Percentiles rank a stretch among this genome's conserved stretches.
These are phyloP conservation scores for Nicotiana sylvestris DNA, from an alignment of 257 asterid genomes.

Conservation along the genomic window DNA sequence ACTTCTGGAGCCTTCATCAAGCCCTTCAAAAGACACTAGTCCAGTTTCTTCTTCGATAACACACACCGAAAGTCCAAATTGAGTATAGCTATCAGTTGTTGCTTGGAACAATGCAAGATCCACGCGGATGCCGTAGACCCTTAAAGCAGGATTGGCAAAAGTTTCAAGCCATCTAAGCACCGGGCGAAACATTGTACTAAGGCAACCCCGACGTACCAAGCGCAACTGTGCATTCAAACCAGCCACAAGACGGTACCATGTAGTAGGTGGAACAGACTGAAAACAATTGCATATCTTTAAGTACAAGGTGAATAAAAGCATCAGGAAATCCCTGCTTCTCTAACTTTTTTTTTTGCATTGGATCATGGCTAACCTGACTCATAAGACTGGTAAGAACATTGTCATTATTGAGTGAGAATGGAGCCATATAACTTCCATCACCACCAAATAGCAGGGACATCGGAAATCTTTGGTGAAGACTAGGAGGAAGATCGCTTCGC, in stretches of 20 bases:
- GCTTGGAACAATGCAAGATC: constrained; percentile 90
- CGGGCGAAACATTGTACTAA: constrained; percentile 59
- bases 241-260: constrained; percentile 97
- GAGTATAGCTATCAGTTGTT: constrained; percentile 61
- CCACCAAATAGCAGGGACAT: constrained; percentile 89
- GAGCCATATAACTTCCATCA: constrained; percentile 95
- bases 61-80: constrained; percentile 74
- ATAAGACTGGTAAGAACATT: constrained; percentile 78
- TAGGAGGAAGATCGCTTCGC: constrained; percentile 90
- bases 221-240: constrained; percentile 99
- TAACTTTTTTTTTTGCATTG: neutral
- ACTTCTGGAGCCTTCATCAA: constrained; percentile 43
- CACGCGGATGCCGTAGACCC: constrained; percentile 54
- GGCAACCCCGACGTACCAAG: constrained; percentile 82
- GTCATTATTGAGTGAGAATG: constrained; percentile 83
- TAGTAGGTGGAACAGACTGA: constrained; percentile 91
- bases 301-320: neutral
- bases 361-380: constrained; percentile 79
- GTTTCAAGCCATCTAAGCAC: constrained; percentile 79
- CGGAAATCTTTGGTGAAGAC: constrained; percentile 79
- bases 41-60: constrained; percentile 56
- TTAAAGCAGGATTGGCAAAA: constrained; percentile 82
- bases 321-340: neutral
- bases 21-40: constrained; percentile 32
- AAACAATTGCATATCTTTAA: constrained; percentile 5